Conservation (phyloP, 179 eudicot genomes). For the Camellia oleifera region DNA sequence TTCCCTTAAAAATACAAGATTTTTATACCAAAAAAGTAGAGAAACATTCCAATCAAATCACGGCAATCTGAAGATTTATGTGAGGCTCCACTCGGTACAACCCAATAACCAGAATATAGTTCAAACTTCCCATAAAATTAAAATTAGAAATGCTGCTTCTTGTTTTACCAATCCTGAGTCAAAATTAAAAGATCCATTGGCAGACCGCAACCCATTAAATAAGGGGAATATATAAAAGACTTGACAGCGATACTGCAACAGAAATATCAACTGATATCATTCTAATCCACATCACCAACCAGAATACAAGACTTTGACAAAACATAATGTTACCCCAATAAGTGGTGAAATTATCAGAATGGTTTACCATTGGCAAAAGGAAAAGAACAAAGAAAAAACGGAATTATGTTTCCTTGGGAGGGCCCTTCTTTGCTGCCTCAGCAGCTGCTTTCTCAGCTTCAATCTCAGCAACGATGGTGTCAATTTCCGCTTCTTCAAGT, state of each 20-base stretch:
- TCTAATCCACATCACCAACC: background rate
- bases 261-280: background rate
- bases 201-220: background rate
- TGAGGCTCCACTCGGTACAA: background rate
- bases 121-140: background rate
- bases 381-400: background rate
- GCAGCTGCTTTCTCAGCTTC: slow-evolving; percentile 98
- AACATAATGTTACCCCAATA: background rate
- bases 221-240: background rate
- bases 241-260: background rate
- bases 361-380: background rate
- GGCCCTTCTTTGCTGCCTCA: slow-evolving; percentile 97
- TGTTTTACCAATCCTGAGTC: background rate
- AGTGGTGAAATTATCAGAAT: background rate
- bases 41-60: too few relatives aligned
- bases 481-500: slow-evolving; percentile 90
- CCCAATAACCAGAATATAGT: too few relatives aligned
- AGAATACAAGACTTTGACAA: background rate
- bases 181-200: background rate
- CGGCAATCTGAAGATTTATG: background rate
- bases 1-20: too few relatives aligned
- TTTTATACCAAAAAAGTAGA: too few relatives aligned
- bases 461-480: slow-evolving; percentile 90
- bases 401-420: slow-evolving; percentile 57
- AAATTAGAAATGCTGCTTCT: background rate